Conservation (phyloP, 139 green algal species). For the Micromonas commoda region DNA sequence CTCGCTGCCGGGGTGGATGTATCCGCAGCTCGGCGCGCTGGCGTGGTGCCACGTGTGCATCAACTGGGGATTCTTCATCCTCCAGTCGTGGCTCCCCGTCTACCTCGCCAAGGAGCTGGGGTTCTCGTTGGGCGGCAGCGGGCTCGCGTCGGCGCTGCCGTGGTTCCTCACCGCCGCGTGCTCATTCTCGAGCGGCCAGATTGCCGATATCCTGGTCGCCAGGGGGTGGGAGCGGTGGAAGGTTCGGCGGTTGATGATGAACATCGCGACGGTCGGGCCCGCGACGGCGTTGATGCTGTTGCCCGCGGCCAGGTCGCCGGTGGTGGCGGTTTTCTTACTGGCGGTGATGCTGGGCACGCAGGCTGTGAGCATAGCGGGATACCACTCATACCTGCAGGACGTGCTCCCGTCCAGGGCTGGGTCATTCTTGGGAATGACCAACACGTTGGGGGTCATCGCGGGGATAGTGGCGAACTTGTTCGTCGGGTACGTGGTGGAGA, state of each 20-base stretch:
- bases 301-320: neutral
- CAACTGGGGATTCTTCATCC: slow-evolving; percentile 20
- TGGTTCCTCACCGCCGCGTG: slow-evolving; percentile 11
- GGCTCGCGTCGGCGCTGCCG: neutral
- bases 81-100: slow-evolving; percentile 10
- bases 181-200: neutral
- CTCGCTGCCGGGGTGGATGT: neutral
- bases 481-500: neutral
- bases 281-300: neutral
- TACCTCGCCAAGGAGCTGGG: slow-evolving; percentile 6
- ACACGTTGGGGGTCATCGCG: slow-evolving; percentile 6
- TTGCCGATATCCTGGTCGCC: neutral
- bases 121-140: neutral
- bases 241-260: slow-evolving; percentile 10
- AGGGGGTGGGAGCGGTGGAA: neutral
- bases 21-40: neutral
- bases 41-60: neutral
- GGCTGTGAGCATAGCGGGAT: neutral
- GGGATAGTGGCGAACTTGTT: slow-evolving; percentile 11
- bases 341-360: neutral
- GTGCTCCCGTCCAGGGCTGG: slow-evolving; percentile 2
- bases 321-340: neutral
- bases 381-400: slow-evolving; percentile 19
- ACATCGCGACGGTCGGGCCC: slow-evolving; percentile 15
- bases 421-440: slow-evolving; percentile 18